A percentile compares a stretch with the other conserved stretches of the same genome.
Evolutionary conservation across 202 grass and related monocot genomes (phyloP).

Genomic region (Setaria viridis): DNA sequence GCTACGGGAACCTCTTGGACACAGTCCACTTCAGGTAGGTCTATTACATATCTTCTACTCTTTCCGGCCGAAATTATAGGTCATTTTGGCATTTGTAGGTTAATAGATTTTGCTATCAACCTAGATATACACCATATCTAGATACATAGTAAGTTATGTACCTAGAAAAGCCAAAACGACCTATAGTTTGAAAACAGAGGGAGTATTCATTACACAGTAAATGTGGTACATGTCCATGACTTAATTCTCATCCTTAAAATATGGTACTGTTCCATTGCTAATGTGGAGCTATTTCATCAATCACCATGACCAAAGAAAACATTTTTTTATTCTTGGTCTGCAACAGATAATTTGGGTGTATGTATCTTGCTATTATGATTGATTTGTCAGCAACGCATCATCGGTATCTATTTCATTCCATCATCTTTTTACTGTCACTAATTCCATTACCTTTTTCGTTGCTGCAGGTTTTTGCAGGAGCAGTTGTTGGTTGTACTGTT

Average conservation of each 20-base stretch:
- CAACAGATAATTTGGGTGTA: background rate
- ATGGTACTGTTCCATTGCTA: background rate
- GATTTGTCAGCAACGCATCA: background rate
- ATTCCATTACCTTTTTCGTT: background rate
- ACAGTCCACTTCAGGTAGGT: conserved; percentile 96
- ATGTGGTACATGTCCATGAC: conserved; percentile 6
- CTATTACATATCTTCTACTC: conserved; percentile 27
- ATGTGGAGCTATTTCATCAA: background rate
- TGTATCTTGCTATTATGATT: background rate
- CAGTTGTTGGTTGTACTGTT: conserved; percentile 73
- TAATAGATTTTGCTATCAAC: no score
- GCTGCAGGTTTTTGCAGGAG: conserved; percentile 78
- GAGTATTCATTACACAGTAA: background rate
- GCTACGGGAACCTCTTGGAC: conserved; percentile 83
- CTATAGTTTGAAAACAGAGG: no score
- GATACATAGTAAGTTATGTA: no score
- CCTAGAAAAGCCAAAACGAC: no score
- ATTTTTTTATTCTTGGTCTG: conserved; percentile 10
- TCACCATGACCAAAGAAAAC: background rate
- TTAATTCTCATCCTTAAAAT: conserved; percentile 7
- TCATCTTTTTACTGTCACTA: background rate
- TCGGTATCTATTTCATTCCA: background rate
- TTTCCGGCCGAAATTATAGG: no score
- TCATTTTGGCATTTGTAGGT: no score
- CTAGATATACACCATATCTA: no score